Evolutionary conservation across 1,139 yeast genomes (phyloP).

Genomic region (Pichia sp.): DNA sequence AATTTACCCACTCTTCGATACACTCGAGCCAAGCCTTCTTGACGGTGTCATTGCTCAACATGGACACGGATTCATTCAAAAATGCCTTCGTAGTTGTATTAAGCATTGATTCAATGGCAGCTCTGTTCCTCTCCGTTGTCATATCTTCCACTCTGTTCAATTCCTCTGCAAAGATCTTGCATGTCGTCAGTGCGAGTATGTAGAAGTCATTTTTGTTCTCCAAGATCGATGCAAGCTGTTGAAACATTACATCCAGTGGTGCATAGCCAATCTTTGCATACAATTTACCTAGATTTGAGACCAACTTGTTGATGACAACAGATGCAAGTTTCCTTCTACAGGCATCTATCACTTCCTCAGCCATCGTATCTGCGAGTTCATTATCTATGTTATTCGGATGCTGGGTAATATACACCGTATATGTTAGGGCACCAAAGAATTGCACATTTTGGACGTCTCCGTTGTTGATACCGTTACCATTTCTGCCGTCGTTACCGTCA

Average conservation of each 20-base stretch:
- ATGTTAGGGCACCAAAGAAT: slow-evolving; percentile 69
- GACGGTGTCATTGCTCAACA: slow-evolving; percentile 23
- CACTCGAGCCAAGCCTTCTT: slow-evolving; percentile 26
- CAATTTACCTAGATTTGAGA: slow-evolving; percentile 49
- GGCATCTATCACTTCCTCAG: slow-evolving; percentile 15
- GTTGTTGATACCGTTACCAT: no score
- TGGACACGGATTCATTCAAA: slow-evolving; percentile 26
- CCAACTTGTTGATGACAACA: slow-evolving; percentile 36
- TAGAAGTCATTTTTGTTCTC: no score
- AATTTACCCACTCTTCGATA: slow-evolving; percentile 34
- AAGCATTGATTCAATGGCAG: slow-evolving; percentile 4
- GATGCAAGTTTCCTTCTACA: slow-evolving; percentile 15
- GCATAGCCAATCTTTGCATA: slow-evolving; percentile 34
- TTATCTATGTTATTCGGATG: slow-evolving; percentile 10
- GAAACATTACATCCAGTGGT: slow-evolving; percentile 32
- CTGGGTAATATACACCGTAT: slow-evolving; percentile 45
- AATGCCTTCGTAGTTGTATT: slow-evolving; percentile 24
- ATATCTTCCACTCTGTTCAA: slow-evolving; percentile 15
- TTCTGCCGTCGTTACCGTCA: slow-evolving; percentile 23
- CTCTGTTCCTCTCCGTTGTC: slow-evolving; percentile 9
- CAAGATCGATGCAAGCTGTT: no score
- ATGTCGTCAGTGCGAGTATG: slow-evolving; percentile 8
- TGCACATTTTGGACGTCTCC: slow-evolving; percentile 46
- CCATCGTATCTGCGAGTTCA: slow-evolving; percentile 11
- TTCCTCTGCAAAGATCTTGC: slow-evolving; percentile 12